Percentiles rank a stretch among this genome's conserved stretches.
Evolutionary conservation across 2,329 filamentous ascomycete species (phyloP).

Genomic region (Trichoderma semiorbis): DNA sequence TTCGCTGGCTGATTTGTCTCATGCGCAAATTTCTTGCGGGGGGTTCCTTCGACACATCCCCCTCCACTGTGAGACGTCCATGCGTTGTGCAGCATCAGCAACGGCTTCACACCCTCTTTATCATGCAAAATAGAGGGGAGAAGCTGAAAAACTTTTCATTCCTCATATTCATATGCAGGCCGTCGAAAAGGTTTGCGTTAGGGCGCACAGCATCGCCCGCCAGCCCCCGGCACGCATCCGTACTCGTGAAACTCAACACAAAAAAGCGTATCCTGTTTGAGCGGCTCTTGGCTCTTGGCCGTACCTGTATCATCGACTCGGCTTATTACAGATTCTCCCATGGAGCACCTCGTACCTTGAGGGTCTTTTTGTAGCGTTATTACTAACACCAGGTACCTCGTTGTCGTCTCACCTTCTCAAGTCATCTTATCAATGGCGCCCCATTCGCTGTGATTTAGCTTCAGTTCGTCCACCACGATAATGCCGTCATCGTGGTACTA

Average conservation of each 20-base stretch:
- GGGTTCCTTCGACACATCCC: neutral
- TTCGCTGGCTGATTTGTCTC: slow-evolving; percentile 4
- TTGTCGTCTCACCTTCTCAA: slow-evolving; percentile 9
- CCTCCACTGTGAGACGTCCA: neutral
- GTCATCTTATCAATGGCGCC: neutral
- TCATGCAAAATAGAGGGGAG: neutral
- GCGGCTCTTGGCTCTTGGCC: neutral
- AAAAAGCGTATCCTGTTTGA: neutral
- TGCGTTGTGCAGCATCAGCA: slow-evolving; percentile 3
- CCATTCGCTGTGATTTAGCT: neutral
- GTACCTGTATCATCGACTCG: neutral
- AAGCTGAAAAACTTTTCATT: neutral
- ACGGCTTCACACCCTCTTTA: slow-evolving; percentile 10
- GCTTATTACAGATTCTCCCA: neutral
- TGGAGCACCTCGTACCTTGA: neutral
- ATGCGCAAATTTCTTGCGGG: slow-evolving; percentile 2
- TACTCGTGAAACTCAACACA: neutral
- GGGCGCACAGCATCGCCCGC: slow-evolving; percentile 9
- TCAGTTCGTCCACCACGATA: neutral
- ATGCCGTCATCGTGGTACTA: slow-evolving; percentile 1
- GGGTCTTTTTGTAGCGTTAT: neutral
- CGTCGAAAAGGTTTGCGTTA: neutral
- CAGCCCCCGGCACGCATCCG: neutral
- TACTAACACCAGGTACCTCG: neutral
- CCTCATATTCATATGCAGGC: neutral